Base-by-base conservation (phyloP, 2,329 filamentous ascomycete genomes). In the Helminthosporium solani region DNA sequence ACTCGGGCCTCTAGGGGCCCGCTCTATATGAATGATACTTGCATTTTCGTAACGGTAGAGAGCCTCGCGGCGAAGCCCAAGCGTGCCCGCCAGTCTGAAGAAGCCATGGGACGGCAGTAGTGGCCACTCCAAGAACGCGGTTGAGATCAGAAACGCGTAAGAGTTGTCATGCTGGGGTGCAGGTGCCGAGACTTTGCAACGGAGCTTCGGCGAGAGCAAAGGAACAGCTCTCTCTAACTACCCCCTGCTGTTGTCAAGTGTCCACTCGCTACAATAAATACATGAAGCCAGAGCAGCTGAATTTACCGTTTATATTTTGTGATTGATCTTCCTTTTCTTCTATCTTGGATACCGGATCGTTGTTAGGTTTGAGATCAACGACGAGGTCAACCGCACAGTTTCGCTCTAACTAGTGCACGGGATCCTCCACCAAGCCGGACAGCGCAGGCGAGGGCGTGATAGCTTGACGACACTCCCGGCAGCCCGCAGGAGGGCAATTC, bases 11-110 rank as follows among this genome's bases (percentile, higher is more conserved):
- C 20, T 16, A 19, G 15, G 7, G 3, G n/a, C 18, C 14, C 19
- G 15, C 19, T 35, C 31, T 40, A 48, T 50, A 46, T 35, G 43
- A 36, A 51, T 49, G 47, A 44, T 63, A 75, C 74, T 68, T 76
- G 70, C 76, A 78, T 77, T 73, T 73, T 73, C 12, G 73, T 70
- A 41, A 72, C 73, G 28, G 63, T 63, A 25, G 63, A 51, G 49
- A 78, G 62, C 44, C 76, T 67, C 40, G 74, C 70, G 16, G 75
- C 70, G 60, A 78, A 78, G 46, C 59, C 70, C 52, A 78, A 46
- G 33, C 50, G 46, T 18, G 62, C 53, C 31, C 63, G 71, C 75
- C 75, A 78, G 54, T 70, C 65, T 39, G 54, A 43, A 35, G 56
- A 39, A 40, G 57, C 55, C 60, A 63, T 64, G 45, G 19, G n/a